Conservation (phyloP, 169 alveolate species). For the Plasmodium vinckei region DNA sequence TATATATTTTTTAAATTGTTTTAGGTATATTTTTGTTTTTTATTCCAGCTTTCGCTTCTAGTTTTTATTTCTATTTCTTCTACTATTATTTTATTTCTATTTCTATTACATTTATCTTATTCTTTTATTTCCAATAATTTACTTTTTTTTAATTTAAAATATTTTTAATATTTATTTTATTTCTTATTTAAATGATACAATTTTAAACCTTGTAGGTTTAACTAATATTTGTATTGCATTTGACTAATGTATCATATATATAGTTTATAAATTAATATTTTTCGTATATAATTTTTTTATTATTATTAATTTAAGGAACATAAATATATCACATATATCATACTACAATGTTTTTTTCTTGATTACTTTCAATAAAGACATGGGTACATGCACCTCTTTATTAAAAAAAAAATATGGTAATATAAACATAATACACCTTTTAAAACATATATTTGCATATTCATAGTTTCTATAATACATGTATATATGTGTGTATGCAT, state of each 20-base stretch:
- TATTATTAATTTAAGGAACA: slow-evolving; percentile 11
- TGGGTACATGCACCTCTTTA: slow-evolving; percentile 76
- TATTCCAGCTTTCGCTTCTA: too few species aligned
- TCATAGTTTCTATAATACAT: neutral
- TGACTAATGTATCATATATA: neutral
- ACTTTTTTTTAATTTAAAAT: too few species aligned
- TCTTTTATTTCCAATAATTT: too few species aligned
- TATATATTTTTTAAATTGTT: too few species aligned
- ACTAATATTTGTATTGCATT: too few species aligned
- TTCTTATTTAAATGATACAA: too few species aligned
- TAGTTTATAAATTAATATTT: neutral
- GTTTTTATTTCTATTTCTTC: too few species aligned
- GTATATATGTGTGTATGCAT: neutral
- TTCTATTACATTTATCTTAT: too few species aligned
- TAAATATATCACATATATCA: neutral
- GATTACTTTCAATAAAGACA: slow-evolving; percentile 33
- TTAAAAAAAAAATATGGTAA: slow-evolving; percentile 35
- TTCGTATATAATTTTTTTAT: slow-evolving; percentile 8
- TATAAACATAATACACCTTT: slow-evolving; percentile 5
- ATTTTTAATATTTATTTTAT: too few species aligned
- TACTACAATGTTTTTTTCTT: slow-evolving; percentile 37
- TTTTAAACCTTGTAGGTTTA: too few species aligned
- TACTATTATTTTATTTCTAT: too few species aligned
- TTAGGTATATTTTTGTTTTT: too few species aligned
- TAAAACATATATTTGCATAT: slow-evolving; percentile 8